A percentile compares a stretch with the other conserved stretches of the same genome.
Conservation (phyloP, 495 filamentous ascomycete genomes). For the Thermothielavioides terrestris region DNA sequence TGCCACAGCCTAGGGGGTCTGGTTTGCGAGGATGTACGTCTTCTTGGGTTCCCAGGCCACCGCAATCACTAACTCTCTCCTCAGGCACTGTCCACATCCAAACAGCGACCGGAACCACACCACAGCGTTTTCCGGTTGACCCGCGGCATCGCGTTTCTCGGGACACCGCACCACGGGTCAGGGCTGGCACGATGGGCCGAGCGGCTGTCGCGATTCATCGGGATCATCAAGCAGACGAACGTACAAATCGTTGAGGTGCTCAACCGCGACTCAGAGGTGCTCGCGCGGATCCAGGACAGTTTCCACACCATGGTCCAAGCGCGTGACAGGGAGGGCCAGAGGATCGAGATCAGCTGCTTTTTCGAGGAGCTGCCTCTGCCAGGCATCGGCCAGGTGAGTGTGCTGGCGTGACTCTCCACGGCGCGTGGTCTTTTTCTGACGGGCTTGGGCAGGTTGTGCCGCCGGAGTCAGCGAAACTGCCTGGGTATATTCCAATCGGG, state of each 20-base stretch:
- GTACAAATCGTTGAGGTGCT: constrained; percentile 18
- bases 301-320: constrained; percentile 31
- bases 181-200: constrained; percentile 29
- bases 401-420: background rate
- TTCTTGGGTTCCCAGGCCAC: background rate
- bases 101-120: constrained; percentile 16
- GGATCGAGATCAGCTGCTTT: constrained; percentile 28
- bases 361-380: constrained; percentile 20
- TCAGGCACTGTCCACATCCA: constrained; percentile 13
- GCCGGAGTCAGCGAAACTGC: constrained; percentile 31
- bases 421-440: background rate
- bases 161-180: constrained; percentile 32
- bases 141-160: constrained; percentile 34
- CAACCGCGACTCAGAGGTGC: constrained; percentile 19
- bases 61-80: background rate
- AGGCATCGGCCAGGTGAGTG: constrained; percentile 19
- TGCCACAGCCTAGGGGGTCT: constrained; percentile 35
- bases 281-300: constrained; percentile 30
- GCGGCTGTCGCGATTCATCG: constrained; percentile 8
- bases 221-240: constrained; percentile 21
- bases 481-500: constrained; percentile 27
- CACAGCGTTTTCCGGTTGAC: constrained; percentile 23
- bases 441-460: constrained; percentile 25
- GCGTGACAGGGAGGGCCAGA: constrained; percentile 9
- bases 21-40: constrained; percentile 29